These are phyloP conservation scores for Knufia petricola DNA, from an alignment of 2,329 filamentous ascomycete species.

Conservation along the genomic window DNA sequence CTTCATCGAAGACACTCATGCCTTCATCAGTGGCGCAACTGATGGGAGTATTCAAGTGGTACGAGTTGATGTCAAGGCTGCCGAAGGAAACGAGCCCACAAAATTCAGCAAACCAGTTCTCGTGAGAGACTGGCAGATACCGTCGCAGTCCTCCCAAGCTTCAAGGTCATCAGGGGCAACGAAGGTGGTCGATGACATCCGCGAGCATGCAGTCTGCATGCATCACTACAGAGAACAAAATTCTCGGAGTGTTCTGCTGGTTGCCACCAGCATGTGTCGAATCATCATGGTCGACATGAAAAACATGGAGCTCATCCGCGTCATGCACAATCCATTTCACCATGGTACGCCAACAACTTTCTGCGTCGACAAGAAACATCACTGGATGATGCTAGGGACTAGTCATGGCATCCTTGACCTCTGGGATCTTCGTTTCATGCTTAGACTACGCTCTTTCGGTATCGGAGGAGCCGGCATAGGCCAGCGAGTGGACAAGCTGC, in stretches of 20 bases:
- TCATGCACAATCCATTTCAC: conserved; percentile 75
- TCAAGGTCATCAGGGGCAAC: conserved; percentile 13
- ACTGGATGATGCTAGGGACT: conserved; percentile 87
- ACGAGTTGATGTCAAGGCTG: conserved; percentile 60
- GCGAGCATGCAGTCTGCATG: conserved; percentile 75
- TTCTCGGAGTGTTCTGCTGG: conserved; percentile 63
- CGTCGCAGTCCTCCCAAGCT: conserved; percentile 25
- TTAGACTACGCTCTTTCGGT: conserved; percentile 81
- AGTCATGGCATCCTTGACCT: conserved; percentile 86
- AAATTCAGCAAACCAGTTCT: conserved; percentile 70
- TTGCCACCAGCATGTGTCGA: conserved; percentile 78
- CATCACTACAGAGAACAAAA: conserved; percentile 82
- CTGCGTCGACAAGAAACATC: conserved; percentile 71
- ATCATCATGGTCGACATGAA: conserved; percentile 78
- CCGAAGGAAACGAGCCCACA: conserved; percentile 46
- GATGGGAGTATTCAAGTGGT: conserved; percentile 88
- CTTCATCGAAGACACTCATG: conserved; percentile 89
- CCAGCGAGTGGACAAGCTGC: conserved; percentile 51
- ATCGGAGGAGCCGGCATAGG: conserved; percentile 54
- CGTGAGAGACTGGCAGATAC: conserved; percentile 72
- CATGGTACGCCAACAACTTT: conserved; percentile 90
- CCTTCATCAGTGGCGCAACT: conserved; percentile 79
- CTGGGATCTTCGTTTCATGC: conserved; percentile 92
- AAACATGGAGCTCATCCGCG: conserved; percentile 73
- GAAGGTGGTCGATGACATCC: conserved; percentile 64